These are phyloP conservation scores for Schizophyllum amplum DNA, from an alignment of 1,284 basidiomycete species.

Conservation along the genomic window DNA sequence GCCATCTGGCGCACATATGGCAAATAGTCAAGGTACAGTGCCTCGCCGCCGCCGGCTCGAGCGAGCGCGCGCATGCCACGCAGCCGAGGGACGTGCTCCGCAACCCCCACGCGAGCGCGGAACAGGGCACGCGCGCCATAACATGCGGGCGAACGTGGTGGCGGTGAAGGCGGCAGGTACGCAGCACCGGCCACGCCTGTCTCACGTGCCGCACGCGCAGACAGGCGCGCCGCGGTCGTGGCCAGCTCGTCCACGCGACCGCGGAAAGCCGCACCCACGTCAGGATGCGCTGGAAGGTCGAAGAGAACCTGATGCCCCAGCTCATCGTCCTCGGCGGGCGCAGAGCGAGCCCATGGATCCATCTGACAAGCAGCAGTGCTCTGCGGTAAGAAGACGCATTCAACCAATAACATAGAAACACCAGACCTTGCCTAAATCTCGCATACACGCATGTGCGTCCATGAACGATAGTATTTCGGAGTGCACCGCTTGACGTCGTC, in stretches of 20 bases:
- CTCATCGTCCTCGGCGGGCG: conserved; percentile 43
- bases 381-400: background rate
- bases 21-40: conserved; percentile 57
- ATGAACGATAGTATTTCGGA: conserved; percentile 45
- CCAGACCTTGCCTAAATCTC: background rate
- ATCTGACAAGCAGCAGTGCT: background rate
- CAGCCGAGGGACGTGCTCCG: conserved; percentile 1
- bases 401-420: background rate
- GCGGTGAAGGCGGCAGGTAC: background rate
- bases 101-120: conserved; percentile 33
- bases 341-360: background rate
- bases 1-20: conserved; percentile 67
- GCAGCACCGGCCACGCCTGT: background rate
- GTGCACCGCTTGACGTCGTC: conserved; percentile 11
- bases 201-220: background rate
- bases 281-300: conserved; percentile 16
- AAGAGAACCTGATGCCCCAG: conserved; percentile 41
- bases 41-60: conserved; percentile 15
- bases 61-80: background rate
- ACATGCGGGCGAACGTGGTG: background rate
- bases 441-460: conserved; percentile 36
- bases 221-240: background rate
- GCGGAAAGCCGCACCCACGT: conserved; percentile 11
- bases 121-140: conserved; percentile 16
- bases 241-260: conserved; percentile 13